Evolutionary conservation across 768 basidiomycete species (phyloP), one percentile per base, ranked within the genome.

Genomic region (Agrocybe praecox): DNA sequence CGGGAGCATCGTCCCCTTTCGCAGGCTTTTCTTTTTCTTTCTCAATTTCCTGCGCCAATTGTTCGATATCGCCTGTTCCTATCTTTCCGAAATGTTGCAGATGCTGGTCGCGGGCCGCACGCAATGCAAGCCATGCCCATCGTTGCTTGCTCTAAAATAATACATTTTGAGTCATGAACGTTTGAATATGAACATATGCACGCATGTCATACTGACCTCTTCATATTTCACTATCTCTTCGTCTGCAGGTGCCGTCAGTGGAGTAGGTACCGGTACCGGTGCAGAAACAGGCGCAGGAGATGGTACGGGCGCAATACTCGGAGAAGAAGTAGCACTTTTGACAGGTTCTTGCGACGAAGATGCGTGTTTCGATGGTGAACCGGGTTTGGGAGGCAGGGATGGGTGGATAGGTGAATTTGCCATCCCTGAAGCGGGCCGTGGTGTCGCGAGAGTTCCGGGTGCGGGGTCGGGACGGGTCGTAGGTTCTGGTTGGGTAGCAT

Each of bases 41-140:
- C 59, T 83, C 81, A 53, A 84, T 83, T 64, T 81, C 82, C 46
- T 75, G 70, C 7, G 71, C 71, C 34, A 84, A 78, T 17, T 76
- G 62, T 48, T 80, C 79, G 58, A 95, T 74, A 58, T 94, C 90
- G 8, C 90, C 91, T 6, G 85, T 85, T 17, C 89, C 90, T 58
- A 93, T 92, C 74, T 85, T 88, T n/a, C 86, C 82, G 61, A 94
- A 94, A 62, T 91, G 85, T 59, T 87, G 83, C 40, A 93, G 68
- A 69, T 93, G 75, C 56, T 81, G 80, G 61, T 90, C 86, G 34
- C 92, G 87, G 52, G 89, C 85, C 42, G 84, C 81, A 18, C 92
- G 88, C 56, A 94, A 79, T 8, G 88, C 89, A 17, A 93, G 79
- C 92, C 93, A 95, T 6, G 90, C 76, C 79, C 86, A 84, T 2